These are phyloP conservation scores for Parsonsia alboflavescens DNA, from an alignment of 257 asterid species.

Conservation along the genomic window DNA sequence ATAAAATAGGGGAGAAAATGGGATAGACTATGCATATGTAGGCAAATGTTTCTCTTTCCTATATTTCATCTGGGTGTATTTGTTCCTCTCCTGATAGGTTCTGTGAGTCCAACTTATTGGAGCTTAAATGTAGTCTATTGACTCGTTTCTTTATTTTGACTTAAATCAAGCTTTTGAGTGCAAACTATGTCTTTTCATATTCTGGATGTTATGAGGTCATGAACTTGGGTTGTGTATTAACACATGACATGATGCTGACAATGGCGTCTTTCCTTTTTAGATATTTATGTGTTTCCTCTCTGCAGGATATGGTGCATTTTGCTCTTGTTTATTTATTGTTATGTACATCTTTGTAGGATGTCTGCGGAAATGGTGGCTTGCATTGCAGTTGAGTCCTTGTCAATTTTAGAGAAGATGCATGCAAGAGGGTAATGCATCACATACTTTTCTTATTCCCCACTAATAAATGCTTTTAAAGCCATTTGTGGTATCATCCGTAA, in stretches of 20 bases:
- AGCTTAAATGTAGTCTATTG: background rate
- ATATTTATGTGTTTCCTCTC: background rate
- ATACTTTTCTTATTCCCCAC: background rate
- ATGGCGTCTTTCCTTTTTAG: background rate
- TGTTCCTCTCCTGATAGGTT: background rate
- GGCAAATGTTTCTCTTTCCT: background rate
- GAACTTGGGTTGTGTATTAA: background rate
- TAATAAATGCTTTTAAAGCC: background rate
- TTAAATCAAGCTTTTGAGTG: background rate
- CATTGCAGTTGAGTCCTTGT: conserved; percentile 42
- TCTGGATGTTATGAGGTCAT: background rate
- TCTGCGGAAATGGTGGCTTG: conserved; percentile 49
- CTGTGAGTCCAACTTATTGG: background rate
- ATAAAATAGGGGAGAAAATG: background rate
- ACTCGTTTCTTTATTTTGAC: background rate
- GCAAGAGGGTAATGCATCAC: conserved; percentile 31
- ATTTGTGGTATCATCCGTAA: background rate
- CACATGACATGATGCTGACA: background rate
- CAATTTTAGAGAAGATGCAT: conserved; percentile 43
- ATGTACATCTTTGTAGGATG: conserved; percentile 27
- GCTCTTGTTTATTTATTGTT: background rate
- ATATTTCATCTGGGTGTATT: background rate
- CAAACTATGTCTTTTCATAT: background rate
- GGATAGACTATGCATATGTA: background rate
- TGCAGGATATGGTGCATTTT: background rate